Conservation (phyloP, 78 protist species). For the Creolimax fragrantissima region DNA sequence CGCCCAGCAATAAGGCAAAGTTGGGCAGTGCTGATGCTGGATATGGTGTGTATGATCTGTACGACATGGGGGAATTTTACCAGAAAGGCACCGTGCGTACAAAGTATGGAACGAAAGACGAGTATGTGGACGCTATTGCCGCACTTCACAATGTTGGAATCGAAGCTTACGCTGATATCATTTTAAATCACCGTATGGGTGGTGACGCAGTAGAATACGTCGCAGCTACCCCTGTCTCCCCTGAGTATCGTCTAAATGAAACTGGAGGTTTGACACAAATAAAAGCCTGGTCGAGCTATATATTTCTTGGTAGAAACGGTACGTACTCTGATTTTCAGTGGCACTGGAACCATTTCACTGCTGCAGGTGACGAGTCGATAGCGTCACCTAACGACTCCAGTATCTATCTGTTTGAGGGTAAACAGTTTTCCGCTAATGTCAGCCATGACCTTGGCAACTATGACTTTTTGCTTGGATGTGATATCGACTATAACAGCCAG, state of each 20-base stretch:
- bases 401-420: background rate
- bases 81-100: slow-evolving; percentile 25
- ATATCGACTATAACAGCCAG: background rate
- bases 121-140: background rate
- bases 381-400: background rate
- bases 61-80: slow-evolving; percentile 27
- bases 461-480: slow-evolving; percentile 21
- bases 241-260: background rate
- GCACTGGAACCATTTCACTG: slow-evolving; percentile 3
- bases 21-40: background rate
- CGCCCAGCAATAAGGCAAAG: background rate
- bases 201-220: background rate
- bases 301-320: slow-evolving; percentile 14
- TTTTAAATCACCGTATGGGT: slow-evolving; percentile 23
- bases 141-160: background rate
- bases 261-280: background rate
- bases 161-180: slow-evolving; percentile 29
- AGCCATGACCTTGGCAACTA: slow-evolving; percentile 14
- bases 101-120: slow-evolving; percentile 23
- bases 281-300: background rate
- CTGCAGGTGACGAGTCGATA: background rate
- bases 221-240: background rate
- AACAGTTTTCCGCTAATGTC: background rate
- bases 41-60: slow-evolving; percentile 21
- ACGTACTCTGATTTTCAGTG: slow-evolving; percentile 3